Evolutionary conservation across 2,329 filamentous ascomycete species (phyloP), one percentile per base, ranked within the genome.

Genomic region (Verticillium klebahnii): DNA sequence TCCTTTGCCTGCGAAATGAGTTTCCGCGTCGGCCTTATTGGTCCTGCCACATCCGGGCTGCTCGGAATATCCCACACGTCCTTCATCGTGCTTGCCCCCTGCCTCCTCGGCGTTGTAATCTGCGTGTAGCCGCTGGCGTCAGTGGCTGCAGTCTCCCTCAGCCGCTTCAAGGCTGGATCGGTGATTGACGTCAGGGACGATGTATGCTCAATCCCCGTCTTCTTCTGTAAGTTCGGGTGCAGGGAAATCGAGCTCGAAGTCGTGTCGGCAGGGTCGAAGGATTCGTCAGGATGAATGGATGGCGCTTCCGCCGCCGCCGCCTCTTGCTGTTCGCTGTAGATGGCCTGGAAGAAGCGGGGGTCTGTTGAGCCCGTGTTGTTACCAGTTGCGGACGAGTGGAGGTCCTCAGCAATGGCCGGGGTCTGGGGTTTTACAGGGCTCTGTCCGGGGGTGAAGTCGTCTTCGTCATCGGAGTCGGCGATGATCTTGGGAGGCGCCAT

Each of bases 41-140:
- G 34, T 2, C 58, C 61, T 31, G 61, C 52, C 63, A 62, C 64
- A 31, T 73, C 74, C 6, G 78, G 74, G 55, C 79, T 82, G 64
- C 75, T 78, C 0, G 79, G 79, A 3, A 83, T 73, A 40, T 80
- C 79, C 75, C 79, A 82, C 8, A 70, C 67, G 59, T 80, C 77
- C 67, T 5, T 61, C 57, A 57, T 37, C 36, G 61, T 67, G 59
- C 64, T 58, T 36, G 64, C 34, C 61, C 61, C 64, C 60, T 17
- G 54, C 63, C 65, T 71, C 61, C 68, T 67, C 9, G 72, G 74
- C 14, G 73, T 75, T 12, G 71, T 71, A 17, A 73, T 65, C 45
- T 76, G 74, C 4, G 73, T 75, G 57, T 71, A 68, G 57, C 71
- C 70, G 36, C 66, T 57, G 19, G 56, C 31, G 17, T 52, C 52